phyloP scores from a whole-genome alignment of 129 eudicot genomes.

The Kitagawia praeruptora region DNA sequence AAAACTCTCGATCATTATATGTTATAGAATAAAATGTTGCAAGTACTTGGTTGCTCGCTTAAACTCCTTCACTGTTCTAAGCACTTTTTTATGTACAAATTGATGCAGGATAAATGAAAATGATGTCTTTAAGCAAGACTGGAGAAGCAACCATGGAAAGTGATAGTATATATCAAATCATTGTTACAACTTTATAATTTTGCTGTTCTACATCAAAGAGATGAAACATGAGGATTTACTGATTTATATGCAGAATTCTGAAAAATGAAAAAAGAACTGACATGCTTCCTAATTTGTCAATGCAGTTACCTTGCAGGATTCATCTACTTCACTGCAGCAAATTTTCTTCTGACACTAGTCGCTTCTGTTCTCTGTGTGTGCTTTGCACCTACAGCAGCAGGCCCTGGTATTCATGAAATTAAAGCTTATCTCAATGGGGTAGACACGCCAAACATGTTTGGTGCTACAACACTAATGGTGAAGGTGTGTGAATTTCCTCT shows the following conservation, averaged over 20 bases:
- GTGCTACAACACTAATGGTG: constrained; percentile 71
- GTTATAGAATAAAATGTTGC: not conserved
- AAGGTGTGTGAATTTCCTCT: constrained; percentile 38
- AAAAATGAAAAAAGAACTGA: not conserved
- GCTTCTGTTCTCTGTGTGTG: constrained; percentile 56
- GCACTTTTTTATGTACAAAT: not conserved
- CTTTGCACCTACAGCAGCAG: constrained; percentile 94
- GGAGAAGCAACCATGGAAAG: constrained; percentile 53
- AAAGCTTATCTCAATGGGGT: constrained; percentile 92
- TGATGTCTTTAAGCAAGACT: constrained; percentile 83
- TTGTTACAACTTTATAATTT: not conserved
- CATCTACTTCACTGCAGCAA: constrained; percentile 40
- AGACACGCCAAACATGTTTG: constrained; percentile 85
- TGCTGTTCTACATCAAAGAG: not conserved
- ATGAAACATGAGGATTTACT: not conserved
- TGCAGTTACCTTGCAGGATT: constrained; percentile 79
- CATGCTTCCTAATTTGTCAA: constrained; percentile 19
- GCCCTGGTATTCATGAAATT: constrained; percentile 94
- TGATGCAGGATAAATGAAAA: constrained; percentile 75
- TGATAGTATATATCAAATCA: not conserved
- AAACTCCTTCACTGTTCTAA: not conserved
- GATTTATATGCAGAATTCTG: not conserved
- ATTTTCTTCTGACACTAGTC: constrained; percentile 52
- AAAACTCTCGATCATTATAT: not conserved
- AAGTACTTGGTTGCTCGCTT: not conserved